Evolutionary conservation across 345 rosid genomes (phyloP), one percentile per base, ranked within the genome.

Genomic region (Litchi chinensis): DNA sequence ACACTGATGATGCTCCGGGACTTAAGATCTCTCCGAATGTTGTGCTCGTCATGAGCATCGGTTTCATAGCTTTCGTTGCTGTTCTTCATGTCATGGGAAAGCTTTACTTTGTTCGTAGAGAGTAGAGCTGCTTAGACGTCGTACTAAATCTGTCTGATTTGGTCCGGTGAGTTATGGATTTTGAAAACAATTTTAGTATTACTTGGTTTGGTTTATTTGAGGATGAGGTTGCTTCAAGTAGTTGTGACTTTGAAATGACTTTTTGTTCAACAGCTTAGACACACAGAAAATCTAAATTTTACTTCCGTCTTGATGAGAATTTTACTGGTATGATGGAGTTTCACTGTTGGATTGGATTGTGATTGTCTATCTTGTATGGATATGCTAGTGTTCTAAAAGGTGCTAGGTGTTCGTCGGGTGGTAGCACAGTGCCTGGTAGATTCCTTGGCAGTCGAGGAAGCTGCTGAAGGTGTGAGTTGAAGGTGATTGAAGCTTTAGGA

Each of bases 1-100:
- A 89, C 80, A 89, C 91, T 0, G 92, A 89, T 77, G 92, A 89
- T 79, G 89, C 91, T 6, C 91, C 91, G 0, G 92, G 92, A 24
- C 84, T 89, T 44, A 89, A 88, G 84, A 88, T 88, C 83, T 89
- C 92, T 18, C 92, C 91, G 0, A 89, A 89, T 76, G 88, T 89
- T 37, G 91, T 89, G 12, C 89, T 89, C 28, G 79, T 88, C 5
- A 89, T 89, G 90, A 89, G 92, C 85, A 88, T 89, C 0, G 92
- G 92, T 26, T 89, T 89, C 88, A 89, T 89, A 9, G 91, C 91
- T 46, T 89, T 89, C 65, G 91, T 89, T 32, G 89, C 91, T 10
- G 32, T 88, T 62, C 92, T 89, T 54, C 92, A 89, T 76, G 91
- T 89, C 80, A 77, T 82, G 48, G 92, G 92, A 13, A 89, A 89